These are phyloP conservation scores for Microbotryum scabiosae DNA, from an alignment of 1,284 basidiomycete species.

Conservation along the genomic window DNA sequence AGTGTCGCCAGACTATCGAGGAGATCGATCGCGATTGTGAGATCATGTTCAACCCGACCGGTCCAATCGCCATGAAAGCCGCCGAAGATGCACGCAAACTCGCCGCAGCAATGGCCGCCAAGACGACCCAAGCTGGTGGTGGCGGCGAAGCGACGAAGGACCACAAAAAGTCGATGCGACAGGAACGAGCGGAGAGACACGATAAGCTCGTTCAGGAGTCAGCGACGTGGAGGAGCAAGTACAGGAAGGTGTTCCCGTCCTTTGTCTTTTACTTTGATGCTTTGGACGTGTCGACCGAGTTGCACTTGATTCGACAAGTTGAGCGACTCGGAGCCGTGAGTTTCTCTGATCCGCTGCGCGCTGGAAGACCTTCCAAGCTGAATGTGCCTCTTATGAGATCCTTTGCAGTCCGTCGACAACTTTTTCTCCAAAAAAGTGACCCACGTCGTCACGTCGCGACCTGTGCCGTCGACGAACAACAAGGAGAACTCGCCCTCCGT, in stretches of 20 bases:
- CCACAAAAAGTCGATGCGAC: background rate
- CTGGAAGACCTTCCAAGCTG: conserved; percentile 3
- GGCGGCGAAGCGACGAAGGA: no score
- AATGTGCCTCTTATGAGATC: conserved; percentile 5
- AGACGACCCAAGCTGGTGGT: no score
- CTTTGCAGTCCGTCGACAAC: conserved; percentile 59
- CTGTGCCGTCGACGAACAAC: conserved; percentile 23
- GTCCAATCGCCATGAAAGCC: no score
- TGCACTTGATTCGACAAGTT: conserved; percentile 52
- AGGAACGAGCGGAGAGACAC: conserved; percentile 9
- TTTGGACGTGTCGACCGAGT: conserved; percentile 49
- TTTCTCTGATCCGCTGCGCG: conserved; percentile 25
- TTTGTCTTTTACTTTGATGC: conserved; percentile 81
- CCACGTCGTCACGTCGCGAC: conserved; percentile 69
- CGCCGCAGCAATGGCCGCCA: no score
- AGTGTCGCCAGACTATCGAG: no score
- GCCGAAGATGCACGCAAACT: no score
- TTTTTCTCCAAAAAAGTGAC: conserved; percentile 80
- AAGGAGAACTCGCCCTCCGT: conserved; percentile 36
- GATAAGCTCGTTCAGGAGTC: conserved; percentile 23
- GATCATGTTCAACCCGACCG: no score
- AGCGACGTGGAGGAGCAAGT: conserved; percentile 66
- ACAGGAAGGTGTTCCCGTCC: conserved; percentile 69
- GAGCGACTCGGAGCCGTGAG: conserved; percentile 67
- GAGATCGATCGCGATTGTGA: no score